Evolutionary conservation across 2,329 filamentous ascomycete genomes (phyloP).

Genomic region (Helotiales sp.): DNA sequence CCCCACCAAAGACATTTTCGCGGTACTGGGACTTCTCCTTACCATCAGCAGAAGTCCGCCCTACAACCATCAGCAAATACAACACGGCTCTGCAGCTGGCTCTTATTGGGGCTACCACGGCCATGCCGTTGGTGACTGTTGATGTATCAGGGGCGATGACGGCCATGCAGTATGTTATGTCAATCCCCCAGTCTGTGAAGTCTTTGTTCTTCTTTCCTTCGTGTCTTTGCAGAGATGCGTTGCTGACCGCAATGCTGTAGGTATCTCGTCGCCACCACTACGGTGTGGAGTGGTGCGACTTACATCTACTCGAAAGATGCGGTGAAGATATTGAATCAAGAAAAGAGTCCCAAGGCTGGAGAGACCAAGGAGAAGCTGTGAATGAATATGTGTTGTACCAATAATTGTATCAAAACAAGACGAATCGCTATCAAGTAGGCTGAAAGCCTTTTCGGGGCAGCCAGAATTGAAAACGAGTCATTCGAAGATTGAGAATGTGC

Average conservation of each 20-base stretch:
- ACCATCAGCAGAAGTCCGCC: constrained; percentile 82
- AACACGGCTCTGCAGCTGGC: constrained; percentile 93
- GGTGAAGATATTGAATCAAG: constrained; percentile 75
- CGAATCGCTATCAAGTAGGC: too few relatives aligned
- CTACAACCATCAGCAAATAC: constrained; percentile 84
- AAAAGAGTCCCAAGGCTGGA: constrained; percentile 22
- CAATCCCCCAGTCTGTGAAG: background rate
- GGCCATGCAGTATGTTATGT: constrained; percentile 68
- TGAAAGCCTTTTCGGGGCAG: too few relatives aligned
- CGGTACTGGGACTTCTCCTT: constrained; percentile 98
- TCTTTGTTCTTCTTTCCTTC: background rate
- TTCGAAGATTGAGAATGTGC: too few relatives aligned
- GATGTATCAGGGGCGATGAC: constrained; percentile 61
- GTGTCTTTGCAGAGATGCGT: background rate
- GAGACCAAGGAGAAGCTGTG: background rate
- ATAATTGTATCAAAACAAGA: too few relatives aligned
- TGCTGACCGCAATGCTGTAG: constrained; percentile 49
- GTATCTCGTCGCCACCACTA: constrained; percentile 85
- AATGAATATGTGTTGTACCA: too few relatives aligned
- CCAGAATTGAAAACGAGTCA: too few relatives aligned
- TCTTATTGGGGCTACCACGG: constrained; percentile 83
- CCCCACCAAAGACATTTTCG: constrained; percentile 87
- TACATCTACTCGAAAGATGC: constrained; percentile 92
- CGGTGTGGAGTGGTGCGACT: constrained; percentile 90
- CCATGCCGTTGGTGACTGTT: constrained; percentile 73